These are phyloP conservation scores for Chlorella vulgaris DNA, from an alignment of 139 green algal genomes.

Conservation along the genomic window DNA sequence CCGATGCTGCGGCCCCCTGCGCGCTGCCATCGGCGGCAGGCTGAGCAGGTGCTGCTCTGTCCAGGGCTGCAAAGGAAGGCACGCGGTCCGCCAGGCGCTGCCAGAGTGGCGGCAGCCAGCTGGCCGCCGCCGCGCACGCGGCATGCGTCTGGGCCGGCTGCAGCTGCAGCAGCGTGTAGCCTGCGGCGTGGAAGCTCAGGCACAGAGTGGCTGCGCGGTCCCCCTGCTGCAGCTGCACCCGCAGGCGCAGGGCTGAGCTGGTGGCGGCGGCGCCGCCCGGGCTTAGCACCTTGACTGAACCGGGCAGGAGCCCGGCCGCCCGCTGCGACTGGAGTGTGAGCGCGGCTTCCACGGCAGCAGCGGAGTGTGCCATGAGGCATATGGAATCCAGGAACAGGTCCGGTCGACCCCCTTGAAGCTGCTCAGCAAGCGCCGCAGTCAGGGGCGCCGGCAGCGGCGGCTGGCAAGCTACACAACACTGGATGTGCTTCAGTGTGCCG, in stretches of 20 bases:
- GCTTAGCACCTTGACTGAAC: not conserved
- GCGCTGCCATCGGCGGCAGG: not conserved
- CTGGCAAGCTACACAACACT: not conserved
- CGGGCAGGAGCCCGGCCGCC: conserved; percentile 18
- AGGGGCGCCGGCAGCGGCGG: conserved; percentile 1
- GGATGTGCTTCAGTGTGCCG: conserved; percentile 2
- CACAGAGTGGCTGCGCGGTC: not conserved
- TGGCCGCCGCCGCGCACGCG: not conserved
- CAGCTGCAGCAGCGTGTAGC: conserved; percentile 23
- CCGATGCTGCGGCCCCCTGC: not conserved
- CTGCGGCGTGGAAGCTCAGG: conserved; percentile 14
- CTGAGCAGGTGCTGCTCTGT: not conserved
- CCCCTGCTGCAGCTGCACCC: conserved; percentile 17
- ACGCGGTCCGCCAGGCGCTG: conserved; percentile 1
- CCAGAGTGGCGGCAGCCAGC: conserved; percentile 12
- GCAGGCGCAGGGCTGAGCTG: conserved; percentile 24
- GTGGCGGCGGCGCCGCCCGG: not conserved
- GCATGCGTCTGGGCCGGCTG: not conserved
- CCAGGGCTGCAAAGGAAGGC: conserved; percentile 1
- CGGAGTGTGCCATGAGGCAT: conserved; percentile 8
- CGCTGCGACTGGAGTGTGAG: not conserved
- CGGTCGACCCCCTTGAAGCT: not conserved
- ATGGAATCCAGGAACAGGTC: conserved; percentile 26
- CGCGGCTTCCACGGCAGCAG: not conserved
- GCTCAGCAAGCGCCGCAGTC: not conserved